phyloP scores from a whole-genome alignment of 257 asterid species.

The Schizonepeta tenuifolia region DNA sequence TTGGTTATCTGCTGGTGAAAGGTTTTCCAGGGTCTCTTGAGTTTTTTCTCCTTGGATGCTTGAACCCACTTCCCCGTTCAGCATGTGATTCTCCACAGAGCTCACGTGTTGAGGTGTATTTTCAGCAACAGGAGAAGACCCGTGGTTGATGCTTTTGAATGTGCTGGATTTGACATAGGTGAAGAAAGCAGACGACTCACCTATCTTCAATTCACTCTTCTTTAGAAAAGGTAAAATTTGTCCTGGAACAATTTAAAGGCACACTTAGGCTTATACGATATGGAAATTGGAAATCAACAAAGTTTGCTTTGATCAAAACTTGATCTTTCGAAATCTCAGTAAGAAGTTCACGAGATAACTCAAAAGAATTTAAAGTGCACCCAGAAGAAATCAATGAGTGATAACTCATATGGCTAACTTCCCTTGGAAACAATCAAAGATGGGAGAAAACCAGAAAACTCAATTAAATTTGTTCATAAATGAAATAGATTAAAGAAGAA shows the following conservation, averaged over 20 bases:
- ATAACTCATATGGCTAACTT: no score
- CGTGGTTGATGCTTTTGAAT: conserved; percentile 50
- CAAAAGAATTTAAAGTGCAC: conserved; percentile 1
- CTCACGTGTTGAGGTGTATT: conserved; percentile 42
- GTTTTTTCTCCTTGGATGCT: conserved; percentile 39
- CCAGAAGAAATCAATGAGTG: conserved; percentile 20
- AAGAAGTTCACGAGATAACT: neutral
- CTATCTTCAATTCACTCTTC: conserved; percentile 80
- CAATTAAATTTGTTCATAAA: conserved; percentile 3
- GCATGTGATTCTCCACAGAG: conserved; percentile 41
- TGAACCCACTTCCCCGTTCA: conserved; percentile 38
- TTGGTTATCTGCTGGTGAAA: conserved; percentile 47
- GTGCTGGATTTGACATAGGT: conserved; percentile 78
- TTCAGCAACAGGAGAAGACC: conserved; percentile 41
- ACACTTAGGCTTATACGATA: conserved; percentile 9
- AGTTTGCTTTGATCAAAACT: conserved; percentile 8
- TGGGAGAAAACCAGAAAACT: neutral
- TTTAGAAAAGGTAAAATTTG: conserved; percentile 54
- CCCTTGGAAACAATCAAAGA: no score
- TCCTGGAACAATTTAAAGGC: conserved; percentile 48
- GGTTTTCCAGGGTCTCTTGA: conserved; percentile 38
- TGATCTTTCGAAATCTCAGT: conserved; percentile 4
- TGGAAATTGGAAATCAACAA: conserved; percentile 7
- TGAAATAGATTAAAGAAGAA: neutral
- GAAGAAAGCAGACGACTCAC: conserved; percentile 94